phyloP scores from a whole-genome alignment of 2,329 filamentous ascomycete genomes.

The Ascochyta rabiei region DNA sequence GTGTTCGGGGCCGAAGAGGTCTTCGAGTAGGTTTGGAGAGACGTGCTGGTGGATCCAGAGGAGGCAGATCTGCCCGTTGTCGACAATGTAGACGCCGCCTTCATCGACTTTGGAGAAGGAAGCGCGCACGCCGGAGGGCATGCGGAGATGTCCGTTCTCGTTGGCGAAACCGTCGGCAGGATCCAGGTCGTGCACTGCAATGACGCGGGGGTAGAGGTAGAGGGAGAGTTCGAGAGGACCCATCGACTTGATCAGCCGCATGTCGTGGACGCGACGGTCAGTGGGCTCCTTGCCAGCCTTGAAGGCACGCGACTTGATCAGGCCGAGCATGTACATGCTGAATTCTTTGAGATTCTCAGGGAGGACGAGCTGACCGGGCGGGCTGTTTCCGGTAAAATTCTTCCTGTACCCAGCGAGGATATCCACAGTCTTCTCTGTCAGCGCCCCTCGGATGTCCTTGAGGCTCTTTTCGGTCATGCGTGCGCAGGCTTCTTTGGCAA shows the following conservation, averaged over 20 bases:
- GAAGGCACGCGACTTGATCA: conserved; percentile 90
- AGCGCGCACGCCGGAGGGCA: conserved; percentile 80
- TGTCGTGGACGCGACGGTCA: conserved; percentile 88
- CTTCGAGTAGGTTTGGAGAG: conserved; percentile 86
- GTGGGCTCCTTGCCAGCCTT: conserved; percentile 90
- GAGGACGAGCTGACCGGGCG: conserved; percentile 90
- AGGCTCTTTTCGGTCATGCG: conserved; percentile 77
- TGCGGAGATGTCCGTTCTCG: conserved; percentile 82
- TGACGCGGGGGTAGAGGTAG: conserved; percentile 94
- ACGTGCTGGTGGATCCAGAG: conserved; percentile 93
- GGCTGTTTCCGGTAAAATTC: conserved; percentile 84
- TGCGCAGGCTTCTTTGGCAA: conserved; percentile 93
- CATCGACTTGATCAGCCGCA: conserved; percentile 88
- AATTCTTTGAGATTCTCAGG: conserved; percentile 97
- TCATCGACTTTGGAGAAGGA: conserved; percentile 89
- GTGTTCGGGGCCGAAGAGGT: conserved; percentile 84
- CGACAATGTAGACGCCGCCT: conserved; percentile 90
- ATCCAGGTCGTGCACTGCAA: conserved; percentile 87
- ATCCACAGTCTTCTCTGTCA: conserved; percentile 92
- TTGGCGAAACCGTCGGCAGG: conserved; percentile 93
- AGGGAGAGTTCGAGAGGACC: conserved; percentile 83
- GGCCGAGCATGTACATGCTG: conserved; percentile 90
- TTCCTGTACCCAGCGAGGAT: conserved; percentile 91
- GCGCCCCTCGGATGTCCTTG: conserved; percentile 81
- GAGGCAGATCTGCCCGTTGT: conserved; percentile 91